These are phyloP conservation scores for Suhomyces sp. DNA, from an alignment of 805 yeast species.

Conservation along the genomic window DNA sequence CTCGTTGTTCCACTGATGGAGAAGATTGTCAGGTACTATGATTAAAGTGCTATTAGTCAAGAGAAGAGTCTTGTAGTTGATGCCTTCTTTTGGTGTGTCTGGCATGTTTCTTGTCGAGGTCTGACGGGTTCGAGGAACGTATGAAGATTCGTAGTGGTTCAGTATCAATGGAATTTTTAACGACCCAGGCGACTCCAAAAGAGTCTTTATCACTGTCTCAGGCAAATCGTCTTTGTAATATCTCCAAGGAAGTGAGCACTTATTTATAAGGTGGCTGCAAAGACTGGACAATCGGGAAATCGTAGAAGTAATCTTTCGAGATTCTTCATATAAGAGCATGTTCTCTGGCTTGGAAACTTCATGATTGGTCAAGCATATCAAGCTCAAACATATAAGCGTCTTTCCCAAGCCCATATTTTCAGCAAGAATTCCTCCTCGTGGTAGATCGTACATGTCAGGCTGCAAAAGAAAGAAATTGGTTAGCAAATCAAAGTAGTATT, in stretches of 20 bases:
- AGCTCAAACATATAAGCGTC: conserved; percentile 56
- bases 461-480: conserved; percentile 23
- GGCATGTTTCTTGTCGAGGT: conserved; percentile 13
- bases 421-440: conserved; percentile 62
- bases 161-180: conserved; percentile 34
- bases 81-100: conserved; percentile 14
- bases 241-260: conserved; percentile 59
- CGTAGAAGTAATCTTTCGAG: not conserved
- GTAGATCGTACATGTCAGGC: conserved; percentile 46
- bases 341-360: conserved; percentile 48
- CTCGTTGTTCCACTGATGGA: conserved; percentile 64
- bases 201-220: conserved; percentile 29
- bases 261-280: conserved; percentile 43
- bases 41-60: conserved; percentile 56
- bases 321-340: conserved; percentile 14
- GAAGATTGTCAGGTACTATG: conserved; percentile 63
- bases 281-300: conserved; percentile 27
- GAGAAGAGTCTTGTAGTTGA: conserved; percentile 27
- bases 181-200: conserved; percentile 43
- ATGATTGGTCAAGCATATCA: conserved; percentile 52
- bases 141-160: conserved; percentile 18
- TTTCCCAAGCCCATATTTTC: conserved; percentile 71
- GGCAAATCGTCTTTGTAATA: conserved; percentile 46
- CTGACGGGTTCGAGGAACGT: conserved; percentile 18
- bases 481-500: conserved; percentile 37